These are phyloP conservation scores for Sporothrix globosa DNA, from an alignment of 2,329 filamentous ascomycete genomes.

Conservation along the genomic window DNA sequence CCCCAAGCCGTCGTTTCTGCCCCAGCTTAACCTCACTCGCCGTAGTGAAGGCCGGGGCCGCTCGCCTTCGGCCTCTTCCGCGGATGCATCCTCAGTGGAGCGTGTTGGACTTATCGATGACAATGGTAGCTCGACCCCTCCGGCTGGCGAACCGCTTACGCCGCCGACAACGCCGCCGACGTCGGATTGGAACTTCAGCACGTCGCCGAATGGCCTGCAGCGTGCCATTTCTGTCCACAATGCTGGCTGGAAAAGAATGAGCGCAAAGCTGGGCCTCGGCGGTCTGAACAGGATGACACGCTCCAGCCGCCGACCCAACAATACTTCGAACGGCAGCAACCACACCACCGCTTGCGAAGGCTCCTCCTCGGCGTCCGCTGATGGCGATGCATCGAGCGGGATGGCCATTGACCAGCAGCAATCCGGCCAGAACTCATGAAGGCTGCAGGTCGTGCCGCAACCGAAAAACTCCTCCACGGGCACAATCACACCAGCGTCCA, in stretches of 20 bases:
- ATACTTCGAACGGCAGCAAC: conserved; percentile 49
- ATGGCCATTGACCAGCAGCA: conserved; percentile 42
- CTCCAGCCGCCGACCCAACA: conserved; percentile 49
- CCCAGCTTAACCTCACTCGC: conserved; percentile 48
- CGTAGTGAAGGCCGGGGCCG: conserved; percentile 45
- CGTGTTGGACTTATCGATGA: conserved; percentile 65
- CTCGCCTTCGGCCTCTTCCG: conserved; percentile 50
- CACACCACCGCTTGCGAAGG: conserved; percentile 40
- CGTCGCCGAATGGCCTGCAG: conserved; percentile 58
- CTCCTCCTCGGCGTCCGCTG: conserved; percentile 34
- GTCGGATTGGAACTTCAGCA: conserved; percentile 57
- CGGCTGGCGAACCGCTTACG: conserved; percentile 67
- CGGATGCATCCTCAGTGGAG: conserved; percentile 50
- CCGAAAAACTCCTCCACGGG: conserved; percentile 40
- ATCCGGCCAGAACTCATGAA: conserved; percentile 52
- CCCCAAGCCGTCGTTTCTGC: conserved; percentile 50
- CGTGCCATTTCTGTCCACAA: conserved; percentile 58
- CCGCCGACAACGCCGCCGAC: conserved; percentile 73
- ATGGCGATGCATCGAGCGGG: conserved; percentile 47
- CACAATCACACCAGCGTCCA: conserved; percentile 40
- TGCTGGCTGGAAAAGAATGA: conserved; percentile 67
- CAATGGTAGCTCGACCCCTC: conserved; percentile 62
- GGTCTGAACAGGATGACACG: conserved; percentile 56
- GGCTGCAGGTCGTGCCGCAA: conserved; percentile 60
- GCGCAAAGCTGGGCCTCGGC: conserved; percentile 57